Conservation (phyloP, 2,329 filamentous ascomycete species). For the Exophiala lecanii-corni region DNA sequence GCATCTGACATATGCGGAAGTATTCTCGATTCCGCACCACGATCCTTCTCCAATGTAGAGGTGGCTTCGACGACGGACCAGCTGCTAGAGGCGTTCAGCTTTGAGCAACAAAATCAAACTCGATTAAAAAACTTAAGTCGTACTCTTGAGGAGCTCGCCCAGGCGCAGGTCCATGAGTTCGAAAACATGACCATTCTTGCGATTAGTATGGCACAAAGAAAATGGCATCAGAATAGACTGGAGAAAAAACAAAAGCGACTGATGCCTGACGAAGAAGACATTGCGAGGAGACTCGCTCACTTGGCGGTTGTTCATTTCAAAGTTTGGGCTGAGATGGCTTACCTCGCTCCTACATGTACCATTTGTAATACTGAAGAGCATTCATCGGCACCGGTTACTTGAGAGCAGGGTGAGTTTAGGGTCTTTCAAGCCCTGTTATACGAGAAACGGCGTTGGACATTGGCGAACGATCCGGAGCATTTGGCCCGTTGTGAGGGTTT, state of each 20-base stretch:
- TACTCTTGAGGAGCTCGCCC: slow-evolving; percentile 30
- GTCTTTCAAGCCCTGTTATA: too few species aligned
- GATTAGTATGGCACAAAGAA: slow-evolving; percentile 41
- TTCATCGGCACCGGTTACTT: too few species aligned
- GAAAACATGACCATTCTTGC: slow-evolving; percentile 38
- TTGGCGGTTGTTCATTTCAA: slow-evolving; percentile 84
- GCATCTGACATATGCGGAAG: slow-evolving; percentile 32
- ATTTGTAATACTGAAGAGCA: too few species aligned
- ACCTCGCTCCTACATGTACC: slow-evolving; percentile 40
- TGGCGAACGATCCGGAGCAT: too few species aligned
- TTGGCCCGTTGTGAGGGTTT: too few species aligned
- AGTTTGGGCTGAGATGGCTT: slow-evolving; percentile 75
- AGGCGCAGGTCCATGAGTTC: slow-evolving; percentile 33
- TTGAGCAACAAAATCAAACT: slow-evolving; percentile 4
- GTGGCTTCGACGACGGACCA: slow-evolving; percentile 4
- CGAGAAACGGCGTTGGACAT: too few species aligned
- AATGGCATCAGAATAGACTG: slow-evolving; percentile 22
- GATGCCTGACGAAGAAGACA: slow-evolving; percentile 36
- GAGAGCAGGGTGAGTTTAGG: too few species aligned
- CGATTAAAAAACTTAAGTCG: slow-evolving; percentile 2
- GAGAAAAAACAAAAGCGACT: slow-evolving; percentile 24
- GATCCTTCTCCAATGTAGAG: neutral
- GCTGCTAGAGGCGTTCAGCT: slow-evolving; percentile 6
- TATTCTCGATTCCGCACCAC: slow-evolving; percentile 25
- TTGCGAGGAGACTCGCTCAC: slow-evolving; percentile 75